Evolutionary conservation across 306 rosid species (phyloP).

Genomic region (Lagenaria siceraria): DNA sequence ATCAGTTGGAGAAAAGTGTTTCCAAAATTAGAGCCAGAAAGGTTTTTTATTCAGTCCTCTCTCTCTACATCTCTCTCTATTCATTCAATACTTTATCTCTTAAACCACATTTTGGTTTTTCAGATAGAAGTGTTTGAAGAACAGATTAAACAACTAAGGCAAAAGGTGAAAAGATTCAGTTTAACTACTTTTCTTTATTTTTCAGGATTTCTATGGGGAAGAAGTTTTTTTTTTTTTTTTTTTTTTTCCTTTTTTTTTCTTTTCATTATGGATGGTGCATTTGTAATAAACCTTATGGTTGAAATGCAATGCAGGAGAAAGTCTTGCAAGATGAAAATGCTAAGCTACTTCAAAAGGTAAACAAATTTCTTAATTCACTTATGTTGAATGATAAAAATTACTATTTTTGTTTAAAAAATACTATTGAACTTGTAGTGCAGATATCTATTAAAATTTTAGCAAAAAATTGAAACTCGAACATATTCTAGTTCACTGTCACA

Average conservation of each 20-base stretch:
- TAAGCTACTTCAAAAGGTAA: slow-evolving; percentile 57
- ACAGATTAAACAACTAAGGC: slow-evolving; percentile 41
- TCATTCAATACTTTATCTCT: background rate
- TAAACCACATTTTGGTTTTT: background rate
- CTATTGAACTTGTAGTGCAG: too few species aligned
- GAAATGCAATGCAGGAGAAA: slow-evolving; percentile 41
- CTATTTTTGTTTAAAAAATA: too few species aligned
- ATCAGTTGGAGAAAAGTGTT: slow-evolving; percentile 54
- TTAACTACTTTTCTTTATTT: background rate
- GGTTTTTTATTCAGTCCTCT: slow-evolving; percentile 22
- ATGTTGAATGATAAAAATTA: too few species aligned
- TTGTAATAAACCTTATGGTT: background rate
- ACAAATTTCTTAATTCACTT: background rate
- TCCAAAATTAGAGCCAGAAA: slow-evolving; percentile 45
- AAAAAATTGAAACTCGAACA: too few species aligned
- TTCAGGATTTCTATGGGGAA: background rate
- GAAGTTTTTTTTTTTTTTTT: background rate
- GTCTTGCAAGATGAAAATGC: slow-evolving; percentile 44
- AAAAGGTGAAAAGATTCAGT: slow-evolving; percentile 40
- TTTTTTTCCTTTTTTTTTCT: background rate
- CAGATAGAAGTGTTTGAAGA: slow-evolving; percentile 54
- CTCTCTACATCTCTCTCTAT: background rate
- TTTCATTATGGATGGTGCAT: background rate
- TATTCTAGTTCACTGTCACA: too few species aligned
- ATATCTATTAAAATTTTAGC: too few species aligned